Percentiles rank a stretch among this genome's conserved stretches.
These are phyloP conservation scores for Cardamine chenopodiifolia DNA, from an alignment of 345 rosid species.

Conservation along the genomic window DNA sequence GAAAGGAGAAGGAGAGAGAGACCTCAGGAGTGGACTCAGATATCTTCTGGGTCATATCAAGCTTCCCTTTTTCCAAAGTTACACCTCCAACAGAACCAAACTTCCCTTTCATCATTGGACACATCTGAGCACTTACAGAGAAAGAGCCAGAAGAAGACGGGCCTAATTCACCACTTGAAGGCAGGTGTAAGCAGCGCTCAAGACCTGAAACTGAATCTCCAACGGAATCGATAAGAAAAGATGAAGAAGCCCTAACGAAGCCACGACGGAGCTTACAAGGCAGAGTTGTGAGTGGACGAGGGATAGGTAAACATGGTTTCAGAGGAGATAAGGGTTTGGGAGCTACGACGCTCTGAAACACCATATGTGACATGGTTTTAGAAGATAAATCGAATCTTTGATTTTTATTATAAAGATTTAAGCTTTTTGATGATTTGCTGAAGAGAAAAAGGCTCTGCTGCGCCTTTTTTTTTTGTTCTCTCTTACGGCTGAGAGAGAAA, in stretches of 20 bases:
- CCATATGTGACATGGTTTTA: conserved; percentile 47
- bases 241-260: conserved; percentile 44
- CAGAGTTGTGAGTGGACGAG: conserved; percentile 39
- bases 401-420: background rate
- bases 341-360: conserved; percentile 50
- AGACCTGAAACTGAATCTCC: conserved; percentile 49
- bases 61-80: conserved; percentile 89
- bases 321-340: conserved; percentile 46
- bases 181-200: conserved; percentile 64
- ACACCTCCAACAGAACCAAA: conserved; percentile 75
- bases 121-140: conserved; percentile 45
- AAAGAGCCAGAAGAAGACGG: conserved; percentile 34
- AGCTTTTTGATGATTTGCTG: conserved; percentile 5
- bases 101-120: conserved; percentile 78
- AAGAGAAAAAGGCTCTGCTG: conserved; percentile 23
- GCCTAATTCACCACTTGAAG: conserved; percentile 40
- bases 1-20: conserved; percentile 6
- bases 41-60: conserved; percentile 66
- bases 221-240: conserved; percentile 51
- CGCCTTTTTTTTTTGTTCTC: conserved; percentile 8
- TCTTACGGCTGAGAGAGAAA: conserved; percentile 33
- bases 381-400: conserved; percentile 11
- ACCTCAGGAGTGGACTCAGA: conserved; percentile 80
- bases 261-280: conserved; percentile 48
- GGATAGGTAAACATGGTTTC: conserved; percentile 46